These are phyloP conservation scores for Fagus crenata DNA, from an alignment of 306 rosid genomes.

Conservation along the genomic window DNA sequence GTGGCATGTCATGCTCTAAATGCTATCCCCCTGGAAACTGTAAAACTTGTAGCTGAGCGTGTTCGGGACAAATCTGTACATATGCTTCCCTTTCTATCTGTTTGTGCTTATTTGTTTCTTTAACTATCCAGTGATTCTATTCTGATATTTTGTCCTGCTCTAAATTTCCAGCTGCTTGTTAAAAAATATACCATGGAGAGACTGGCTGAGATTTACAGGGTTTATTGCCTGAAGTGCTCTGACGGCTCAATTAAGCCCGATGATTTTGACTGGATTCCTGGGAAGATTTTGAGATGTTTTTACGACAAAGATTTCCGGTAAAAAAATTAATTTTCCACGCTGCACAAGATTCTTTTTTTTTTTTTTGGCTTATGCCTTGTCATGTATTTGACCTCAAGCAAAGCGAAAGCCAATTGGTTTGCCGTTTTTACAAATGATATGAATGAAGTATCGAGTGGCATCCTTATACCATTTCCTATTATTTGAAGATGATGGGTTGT, in stretches of 20 bases:
- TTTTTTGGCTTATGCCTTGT: background rate
- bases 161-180: conserved; percentile 73
- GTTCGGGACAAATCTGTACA: conserved; percentile 97
- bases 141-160: conserved; percentile 31
- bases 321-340: conserved; percentile 25
- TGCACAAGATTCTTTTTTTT: conserved; percentile 5
- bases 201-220: conserved; percentile 78
- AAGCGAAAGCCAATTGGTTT: background rate
- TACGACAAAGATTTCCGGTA: conserved; percentile 98
- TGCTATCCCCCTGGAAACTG: conserved; percentile 72
- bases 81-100: conserved; percentile 25
- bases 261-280: conserved; percentile 86
- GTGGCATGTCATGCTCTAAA: conserved; percentile 67
- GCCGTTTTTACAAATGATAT: background rate
- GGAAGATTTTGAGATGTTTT: conserved; percentile 87
- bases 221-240: conserved; percentile 58
- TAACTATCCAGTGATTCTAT: conserved; percentile 19
- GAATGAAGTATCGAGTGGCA: no score
- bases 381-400: background rate
- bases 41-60: conserved; percentile 93
- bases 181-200: conserved; percentile 93
- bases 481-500: no score
- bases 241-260: conserved; percentile 42
- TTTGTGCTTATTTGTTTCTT: conserved; percentile 14
- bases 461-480: no score